These are phyloP conservation scores for Physcomitrium patens DNA, from an alignment of 225 moss, liverwort and hornwort species.

Conservation along the genomic window DNA sequence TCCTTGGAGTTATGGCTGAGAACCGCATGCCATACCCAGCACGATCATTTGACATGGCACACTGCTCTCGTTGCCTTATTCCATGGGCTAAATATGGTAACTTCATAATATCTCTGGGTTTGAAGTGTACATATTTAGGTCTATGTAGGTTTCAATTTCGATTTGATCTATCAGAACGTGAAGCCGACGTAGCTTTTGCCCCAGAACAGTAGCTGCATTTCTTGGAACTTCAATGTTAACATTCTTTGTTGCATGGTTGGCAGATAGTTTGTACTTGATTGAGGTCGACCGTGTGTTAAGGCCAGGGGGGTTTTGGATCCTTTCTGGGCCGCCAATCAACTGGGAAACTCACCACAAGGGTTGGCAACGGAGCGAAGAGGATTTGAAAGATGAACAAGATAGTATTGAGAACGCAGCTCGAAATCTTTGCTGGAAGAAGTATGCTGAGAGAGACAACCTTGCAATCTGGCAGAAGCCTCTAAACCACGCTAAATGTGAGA, in stretches of 20 bases:
- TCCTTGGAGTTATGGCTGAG: conserved; percentile 65
- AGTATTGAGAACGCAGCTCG: conserved; percentile 78
- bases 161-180: not conserved
- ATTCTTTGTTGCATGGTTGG: conserved; percentile 9
- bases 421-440: conserved; percentile 85
- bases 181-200: not conserved
- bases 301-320: conserved; percentile 94
- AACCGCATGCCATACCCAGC: conserved; percentile 67
- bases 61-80: conserved; percentile 71
- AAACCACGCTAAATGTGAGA: conserved; percentile 78
- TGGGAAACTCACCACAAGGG: conserved; percentile 87
- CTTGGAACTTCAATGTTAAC: not conserved
- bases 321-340: conserved; percentile 92
- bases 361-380: conserved; percentile 80
- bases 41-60: conserved; percentile 68
- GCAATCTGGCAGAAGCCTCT: conserved; percentile 93
- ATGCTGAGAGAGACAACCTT: conserved; percentile 82
- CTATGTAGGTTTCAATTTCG: not conserved
- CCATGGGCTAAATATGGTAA: conserved; percentile 62
- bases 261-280: conserved; percentile 85
- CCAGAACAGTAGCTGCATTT: not conserved
- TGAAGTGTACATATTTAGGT: not conserved
- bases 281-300: conserved; percentile 93
- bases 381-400: conserved; percentile 79
- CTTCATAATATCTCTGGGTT: not conserved